Conservation (phyloP, 441 rosid genomes). For the Mallotus japonicus region DNA sequence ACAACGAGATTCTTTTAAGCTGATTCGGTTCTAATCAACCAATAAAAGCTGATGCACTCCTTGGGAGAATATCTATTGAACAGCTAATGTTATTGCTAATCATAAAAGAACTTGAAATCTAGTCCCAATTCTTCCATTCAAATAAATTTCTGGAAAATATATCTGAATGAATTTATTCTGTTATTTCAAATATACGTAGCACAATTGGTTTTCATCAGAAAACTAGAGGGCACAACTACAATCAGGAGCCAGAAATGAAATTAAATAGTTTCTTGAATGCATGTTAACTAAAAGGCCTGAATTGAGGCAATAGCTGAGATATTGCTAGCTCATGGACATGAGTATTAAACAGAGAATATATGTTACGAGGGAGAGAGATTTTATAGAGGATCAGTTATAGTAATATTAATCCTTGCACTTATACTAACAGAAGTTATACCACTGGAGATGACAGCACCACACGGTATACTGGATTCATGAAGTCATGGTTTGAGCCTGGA, state of each 20-base stretch:
- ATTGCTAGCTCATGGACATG: background rate
- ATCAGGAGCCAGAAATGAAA: background rate
- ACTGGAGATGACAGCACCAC: slow-evolving; percentile 88
- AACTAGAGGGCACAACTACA: no score
- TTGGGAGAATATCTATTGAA: background rate
- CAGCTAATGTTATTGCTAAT: background rate
- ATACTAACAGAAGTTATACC: slow-evolving; percentile 46
- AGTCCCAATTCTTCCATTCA: background rate
- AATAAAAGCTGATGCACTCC: slow-evolving; percentile 6
- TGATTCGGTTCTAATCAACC: background rate
- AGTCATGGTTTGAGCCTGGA: slow-evolving; percentile 87
- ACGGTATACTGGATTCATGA: slow-evolving; percentile 57
- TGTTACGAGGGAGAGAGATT: slow-evolving; percentile 4
- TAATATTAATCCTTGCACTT: slow-evolving; percentile 9
- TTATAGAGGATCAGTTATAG: slow-evolving; percentile 7
- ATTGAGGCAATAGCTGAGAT: background rate
- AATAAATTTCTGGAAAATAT: background rate
- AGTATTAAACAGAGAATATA: background rate
- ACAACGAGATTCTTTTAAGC: background rate
- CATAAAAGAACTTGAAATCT: background rate
- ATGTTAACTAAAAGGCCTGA: background rate
- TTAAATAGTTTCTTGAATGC: background rate
- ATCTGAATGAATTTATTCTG: background rate
- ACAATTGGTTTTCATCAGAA: background rate
- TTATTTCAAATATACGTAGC: background rate